These are phyloP conservation scores for Isochrysis galbana DNA, from an alignment of 78 protist genomes.

Conservation along the genomic window DNA sequence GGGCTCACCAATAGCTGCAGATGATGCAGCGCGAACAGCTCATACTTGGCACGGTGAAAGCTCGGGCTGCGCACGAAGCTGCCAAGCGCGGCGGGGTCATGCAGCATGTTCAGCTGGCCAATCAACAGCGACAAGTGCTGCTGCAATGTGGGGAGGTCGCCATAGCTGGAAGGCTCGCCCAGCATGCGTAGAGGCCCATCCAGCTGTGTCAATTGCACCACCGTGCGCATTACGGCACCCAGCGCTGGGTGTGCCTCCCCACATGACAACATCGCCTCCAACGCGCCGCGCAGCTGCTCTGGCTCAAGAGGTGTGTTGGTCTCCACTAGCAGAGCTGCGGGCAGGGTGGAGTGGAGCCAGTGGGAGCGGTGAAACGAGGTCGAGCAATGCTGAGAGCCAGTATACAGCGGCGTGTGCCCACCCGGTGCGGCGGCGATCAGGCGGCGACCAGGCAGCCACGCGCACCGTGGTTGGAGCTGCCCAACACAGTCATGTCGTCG, in stretches of 20 bases:
- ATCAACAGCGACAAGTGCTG: not conserved
- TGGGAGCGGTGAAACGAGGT: too few relatives aligned
- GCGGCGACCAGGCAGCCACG: not conserved
- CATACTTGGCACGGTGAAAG: not conserved
- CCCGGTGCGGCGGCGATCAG: not conserved
- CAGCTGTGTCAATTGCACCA: not conserved
- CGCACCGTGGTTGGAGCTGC: not conserved
- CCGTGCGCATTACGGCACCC: not conserved
- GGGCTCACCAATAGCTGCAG: not conserved
- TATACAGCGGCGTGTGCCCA: too few relatives aligned
- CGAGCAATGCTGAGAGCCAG: too few relatives aligned
- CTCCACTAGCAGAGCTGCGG: not conserved
- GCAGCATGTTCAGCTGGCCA: not conserved
- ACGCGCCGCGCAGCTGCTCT: not conserved
- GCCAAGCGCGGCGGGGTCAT: not conserved
- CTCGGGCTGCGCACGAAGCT: not conserved
- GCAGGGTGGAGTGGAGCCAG: too few relatives aligned
- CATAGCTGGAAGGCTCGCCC: not conserved
- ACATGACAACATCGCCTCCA: not conserved
- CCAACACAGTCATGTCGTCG: not conserved
- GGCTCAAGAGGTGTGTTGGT: not conserved
- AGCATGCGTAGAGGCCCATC: not conserved
- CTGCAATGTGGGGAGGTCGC: not conserved
- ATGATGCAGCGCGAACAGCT: constrained; percentile 6
- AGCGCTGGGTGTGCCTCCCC: not conserved